A percentile compares a stretch with the other conserved stretches of the same genome.
phyloP scores from a whole-genome alignment of 306 rosid species.

The Prunus fruticosa region DNA sequence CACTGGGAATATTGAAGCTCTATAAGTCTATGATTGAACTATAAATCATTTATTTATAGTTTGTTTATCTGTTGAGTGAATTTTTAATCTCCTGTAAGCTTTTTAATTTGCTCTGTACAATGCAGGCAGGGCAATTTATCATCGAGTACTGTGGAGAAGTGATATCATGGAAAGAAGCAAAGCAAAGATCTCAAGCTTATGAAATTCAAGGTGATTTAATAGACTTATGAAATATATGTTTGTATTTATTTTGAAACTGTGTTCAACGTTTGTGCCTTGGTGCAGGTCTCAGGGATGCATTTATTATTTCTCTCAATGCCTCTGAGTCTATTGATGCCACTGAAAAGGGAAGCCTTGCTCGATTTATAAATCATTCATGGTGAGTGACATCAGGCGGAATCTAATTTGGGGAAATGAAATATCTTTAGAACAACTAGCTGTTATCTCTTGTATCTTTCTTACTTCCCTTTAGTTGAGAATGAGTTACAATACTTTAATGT shows the following conservation, averaged over 20 bases:
- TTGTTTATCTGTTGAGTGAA: neutral
- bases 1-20: neutral
- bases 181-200: constrained; percentile 79
- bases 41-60: neutral
- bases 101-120: constrained; percentile 23
- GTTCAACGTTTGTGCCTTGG: constrained; percentile 26
- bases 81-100: neutral
- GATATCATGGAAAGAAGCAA: constrained; percentile 95
- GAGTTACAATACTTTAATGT: constrained; percentile 26
- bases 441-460: neutral
- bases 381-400: constrained; percentile 39
- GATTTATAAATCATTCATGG: constrained; percentile 98
- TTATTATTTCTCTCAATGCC: constrained; percentile 80
- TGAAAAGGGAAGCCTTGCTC: constrained; percentile 84
- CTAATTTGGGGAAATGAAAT: constrained; percentile 6
- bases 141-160: constrained; percentile 98
- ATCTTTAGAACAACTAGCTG: neutral
- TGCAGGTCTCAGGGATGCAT: constrained; percentile 93
- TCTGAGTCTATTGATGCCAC: constrained; percentile 97
- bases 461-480: constrained; percentile 29
- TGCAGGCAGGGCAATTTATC: constrained; percentile 73
- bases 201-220: constrained; percentile 65
- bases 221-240: constrained; percentile 7
- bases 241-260: constrained; percentile 19
- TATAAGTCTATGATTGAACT: neutral